Evolutionary conservation across 352 stramenopile species (phyloP).

Genomic region (Globisporangium canariense): DNA sequence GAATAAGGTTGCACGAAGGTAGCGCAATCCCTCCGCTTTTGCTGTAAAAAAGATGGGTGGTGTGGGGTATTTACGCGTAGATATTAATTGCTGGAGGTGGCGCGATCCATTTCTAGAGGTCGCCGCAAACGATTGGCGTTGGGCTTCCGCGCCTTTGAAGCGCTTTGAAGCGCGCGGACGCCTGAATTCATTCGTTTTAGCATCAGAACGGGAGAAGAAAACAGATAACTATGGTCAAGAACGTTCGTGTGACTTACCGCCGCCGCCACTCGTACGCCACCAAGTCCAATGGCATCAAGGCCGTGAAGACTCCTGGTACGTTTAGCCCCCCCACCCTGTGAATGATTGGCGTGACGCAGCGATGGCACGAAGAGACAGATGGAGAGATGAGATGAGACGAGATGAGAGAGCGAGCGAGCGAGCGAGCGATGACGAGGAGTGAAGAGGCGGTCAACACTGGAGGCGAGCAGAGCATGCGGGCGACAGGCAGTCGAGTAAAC

Average conservation of each 20-base stretch:
- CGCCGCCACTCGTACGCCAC: conserved; percentile 98
- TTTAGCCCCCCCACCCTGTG: neutral
- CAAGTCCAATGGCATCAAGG: conserved; percentile 90
- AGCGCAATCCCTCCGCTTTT: neutral
- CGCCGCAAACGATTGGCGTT: conserved; percentile 46
- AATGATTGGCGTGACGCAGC: neutral
- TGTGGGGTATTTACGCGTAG: conserved; percentile 7
- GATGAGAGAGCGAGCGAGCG: neutral
- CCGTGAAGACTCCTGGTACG: conserved; percentile 96
- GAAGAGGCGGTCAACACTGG: too few relatives aligned
- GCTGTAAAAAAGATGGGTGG: neutral
- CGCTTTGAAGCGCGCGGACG: conserved; percentile 10
- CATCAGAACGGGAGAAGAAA: conserved; percentile 77
- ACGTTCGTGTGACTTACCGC: conserved; percentile 94
- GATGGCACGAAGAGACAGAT: neutral
- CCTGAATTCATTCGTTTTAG: conserved; percentile 37
- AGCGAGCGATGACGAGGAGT: neutral
- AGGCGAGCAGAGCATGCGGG: neutral
- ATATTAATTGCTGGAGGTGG: neutral
- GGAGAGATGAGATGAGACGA: neutral
- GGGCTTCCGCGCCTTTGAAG: conserved; percentile 19
- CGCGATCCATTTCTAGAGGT: neutral
- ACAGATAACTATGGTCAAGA: conserved; percentile 87
- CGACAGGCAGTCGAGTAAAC: neutral
- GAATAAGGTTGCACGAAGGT: neutral